Conservation (phyloP, 164 flowering plant genomes). For the Platanus orientalis region DNA sequence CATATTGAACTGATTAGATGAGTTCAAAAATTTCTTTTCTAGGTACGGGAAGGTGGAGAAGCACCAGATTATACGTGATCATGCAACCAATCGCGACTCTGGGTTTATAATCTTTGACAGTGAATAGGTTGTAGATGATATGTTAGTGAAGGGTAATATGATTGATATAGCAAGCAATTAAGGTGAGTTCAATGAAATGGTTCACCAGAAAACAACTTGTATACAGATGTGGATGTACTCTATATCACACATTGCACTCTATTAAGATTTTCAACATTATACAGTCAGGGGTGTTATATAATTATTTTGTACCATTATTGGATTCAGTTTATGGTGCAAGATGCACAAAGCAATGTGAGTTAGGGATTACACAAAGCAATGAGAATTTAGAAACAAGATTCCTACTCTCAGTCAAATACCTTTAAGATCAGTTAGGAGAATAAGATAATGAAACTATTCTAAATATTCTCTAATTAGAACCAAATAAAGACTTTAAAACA, state of each 20-base stretch:
- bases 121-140: slow-evolving; percentile 76
- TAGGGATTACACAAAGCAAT: too few species aligned
- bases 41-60: slow-evolving; percentile 77
- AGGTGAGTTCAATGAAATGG: slow-evolving; percentile 54
- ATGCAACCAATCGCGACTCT: slow-evolving; percentile 80
- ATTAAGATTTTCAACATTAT: not conserved
- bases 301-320: not conserved
- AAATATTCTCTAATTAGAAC: too few species aligned
- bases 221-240: slow-evolving; percentile 3
- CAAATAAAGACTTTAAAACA: too few species aligned
- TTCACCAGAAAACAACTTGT: slow-evolving; percentile 1
- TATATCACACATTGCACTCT: slow-evolving; percentile 5
- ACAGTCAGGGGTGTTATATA: not conserved
- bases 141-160: slow-evolving; percentile 78
- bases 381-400: too few species aligned
- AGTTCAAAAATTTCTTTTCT: slow-evolving; percentile 72
- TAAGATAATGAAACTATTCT: too few species aligned
- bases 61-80: slow-evolving; percentile 86
- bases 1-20: slow-evolving; percentile 50
- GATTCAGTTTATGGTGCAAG: too few species aligned
- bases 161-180: slow-evolving; percentile 79
- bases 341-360: too few species aligned
- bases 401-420: too few species aligned
- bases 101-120: slow-evolving; percentile 83
- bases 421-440: too few species aligned